phyloP scores from a whole-genome alignment of 345 rosid genomes.

The Psidium guajava region DNA sequence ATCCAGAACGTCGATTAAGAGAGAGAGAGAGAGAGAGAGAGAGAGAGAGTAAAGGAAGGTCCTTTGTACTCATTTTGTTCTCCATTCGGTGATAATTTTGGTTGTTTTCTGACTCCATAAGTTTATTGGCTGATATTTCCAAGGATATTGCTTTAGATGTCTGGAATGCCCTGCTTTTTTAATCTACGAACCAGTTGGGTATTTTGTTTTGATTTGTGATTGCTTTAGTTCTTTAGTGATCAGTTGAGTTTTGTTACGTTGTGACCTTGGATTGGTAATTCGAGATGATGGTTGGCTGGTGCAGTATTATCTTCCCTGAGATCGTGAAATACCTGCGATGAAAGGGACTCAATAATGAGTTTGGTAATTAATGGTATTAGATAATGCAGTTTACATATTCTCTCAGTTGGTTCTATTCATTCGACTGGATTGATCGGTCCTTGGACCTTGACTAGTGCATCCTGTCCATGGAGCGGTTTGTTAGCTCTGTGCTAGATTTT shows the following conservation, averaged over 20 bases:
- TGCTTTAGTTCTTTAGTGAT: background rate
- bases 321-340: background rate
- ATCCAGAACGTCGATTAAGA: constrained; percentile 2
- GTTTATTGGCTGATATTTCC: background rate
- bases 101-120: background rate
- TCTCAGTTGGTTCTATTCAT: background rate
- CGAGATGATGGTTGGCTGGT: background rate
- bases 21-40: background rate
- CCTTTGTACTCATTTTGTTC: background rate
- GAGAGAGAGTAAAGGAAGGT: background rate
- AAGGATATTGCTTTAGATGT: background rate
- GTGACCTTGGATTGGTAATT: background rate
- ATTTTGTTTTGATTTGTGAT: background rate
- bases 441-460: background rate
- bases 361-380: background rate
- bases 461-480: background rate
- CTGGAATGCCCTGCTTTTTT: background rate
- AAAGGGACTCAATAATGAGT: background rate
- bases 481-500: background rate
- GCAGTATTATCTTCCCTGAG: background rate
- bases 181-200: background rate
- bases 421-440: background rate
- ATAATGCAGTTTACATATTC: background rate
- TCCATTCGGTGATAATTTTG: background rate
- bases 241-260: no score